A percentile compares a stretch with the other conserved stretches of the same genome.
Conservation (phyloP, 1,284 basidiomycete species). For the Cryptococcus sp. region DNA sequence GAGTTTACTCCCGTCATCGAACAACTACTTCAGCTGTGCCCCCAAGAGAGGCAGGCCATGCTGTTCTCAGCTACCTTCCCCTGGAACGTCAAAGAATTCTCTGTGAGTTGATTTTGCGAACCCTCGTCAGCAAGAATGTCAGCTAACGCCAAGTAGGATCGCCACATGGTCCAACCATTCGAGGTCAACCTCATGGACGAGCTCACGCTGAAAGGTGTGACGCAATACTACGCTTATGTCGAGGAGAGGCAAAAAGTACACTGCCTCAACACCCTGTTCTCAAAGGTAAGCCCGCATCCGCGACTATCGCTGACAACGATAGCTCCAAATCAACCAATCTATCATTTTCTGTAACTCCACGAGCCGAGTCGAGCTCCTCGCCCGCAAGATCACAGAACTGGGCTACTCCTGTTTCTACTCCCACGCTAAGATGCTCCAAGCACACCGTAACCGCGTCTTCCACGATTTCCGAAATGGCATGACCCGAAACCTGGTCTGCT, state of each 20-base stretch:
- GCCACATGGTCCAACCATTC: slow-evolving; percentile 94
- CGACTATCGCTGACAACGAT: slow-evolving; percentile 15
- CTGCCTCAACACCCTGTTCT: slow-evolving; percentile 60
- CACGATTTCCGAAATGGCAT: slow-evolving; percentile 99
- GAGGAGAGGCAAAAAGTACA: slow-evolving; percentile 99
- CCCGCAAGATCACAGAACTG: slow-evolving; percentile 98
- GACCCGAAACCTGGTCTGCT: slow-evolving; percentile 96
- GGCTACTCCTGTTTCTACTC: slow-evolving; percentile 99
- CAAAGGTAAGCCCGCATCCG: slow-evolving; percentile 25
- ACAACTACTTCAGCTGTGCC: slow-evolving; percentile 84
- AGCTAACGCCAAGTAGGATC: slow-evolving; percentile 64
- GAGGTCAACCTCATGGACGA: slow-evolving; percentile 99
- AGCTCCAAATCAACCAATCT: slow-evolving; percentile 99
- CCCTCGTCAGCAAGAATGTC: not conserved
- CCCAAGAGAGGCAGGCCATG: slow-evolving; percentile 92
- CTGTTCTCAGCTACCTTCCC: slow-evolving; percentile 99
- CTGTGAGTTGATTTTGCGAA: slow-evolving; percentile 59
- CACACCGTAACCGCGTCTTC: slow-evolving; percentile 98
- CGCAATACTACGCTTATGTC: slow-evolving; percentile 98
- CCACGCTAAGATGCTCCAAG: slow-evolving; percentile 98
- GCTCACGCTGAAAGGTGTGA: slow-evolving; percentile 96
- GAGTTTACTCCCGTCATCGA: slow-evolving; percentile 99
- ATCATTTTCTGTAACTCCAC: slow-evolving; percentile 99
- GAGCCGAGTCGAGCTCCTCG: slow-evolving; percentile 96
- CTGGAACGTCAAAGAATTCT: slow-evolving; percentile 98